Conservation (phyloP, 169 alveolate species). For the Babesia caballi region DNA sequence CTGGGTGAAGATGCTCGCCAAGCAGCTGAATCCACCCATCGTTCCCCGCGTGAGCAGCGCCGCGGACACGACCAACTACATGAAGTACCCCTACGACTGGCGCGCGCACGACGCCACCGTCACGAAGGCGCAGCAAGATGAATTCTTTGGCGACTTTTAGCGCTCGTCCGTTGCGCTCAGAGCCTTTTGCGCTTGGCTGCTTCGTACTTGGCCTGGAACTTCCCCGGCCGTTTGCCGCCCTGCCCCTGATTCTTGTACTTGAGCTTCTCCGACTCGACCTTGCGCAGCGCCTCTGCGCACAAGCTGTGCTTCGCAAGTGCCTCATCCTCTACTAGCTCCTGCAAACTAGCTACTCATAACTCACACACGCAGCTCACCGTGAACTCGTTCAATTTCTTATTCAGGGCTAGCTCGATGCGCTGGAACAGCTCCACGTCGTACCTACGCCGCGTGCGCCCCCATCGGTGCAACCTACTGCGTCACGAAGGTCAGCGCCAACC, state of each 20-base stretch:
- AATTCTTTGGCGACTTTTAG: constrained; percentile 35
- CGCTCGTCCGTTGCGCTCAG: neutral
- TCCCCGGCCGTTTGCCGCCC: constrained; percentile 11
- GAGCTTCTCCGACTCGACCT: constrained; percentile 13
- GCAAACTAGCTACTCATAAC: neutral
- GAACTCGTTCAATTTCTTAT: constrained; percentile 82
- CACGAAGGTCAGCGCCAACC: constrained; percentile 93
- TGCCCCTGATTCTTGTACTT: neutral
- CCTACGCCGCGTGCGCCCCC: constrained; percentile 11
- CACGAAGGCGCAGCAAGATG: constrained; percentile 15
- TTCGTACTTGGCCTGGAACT: constrained; percentile 25
- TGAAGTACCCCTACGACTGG: constrained; percentile 62
- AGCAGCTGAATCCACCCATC: constrained; percentile 74
- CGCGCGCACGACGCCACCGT: neutral
- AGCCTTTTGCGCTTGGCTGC: constrained; percentile 30
- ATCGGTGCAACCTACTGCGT: constrained; percentile 78
- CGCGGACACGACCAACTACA: constrained; percentile 68
- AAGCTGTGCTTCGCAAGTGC: constrained; percentile 29
- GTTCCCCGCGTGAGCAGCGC: constrained; percentile 68
- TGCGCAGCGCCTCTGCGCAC: constrained; percentile 44
- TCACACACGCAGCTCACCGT: neutral
- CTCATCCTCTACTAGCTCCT: constrained; percentile 24
- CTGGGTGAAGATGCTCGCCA: constrained; percentile 71
- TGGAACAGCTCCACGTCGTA: constrained; percentile 91
- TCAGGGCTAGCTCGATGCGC: constrained; percentile 87